Conservation (phyloP, 2,329 filamentous ascomycete species). For the Neurospora crassa region DNA sequence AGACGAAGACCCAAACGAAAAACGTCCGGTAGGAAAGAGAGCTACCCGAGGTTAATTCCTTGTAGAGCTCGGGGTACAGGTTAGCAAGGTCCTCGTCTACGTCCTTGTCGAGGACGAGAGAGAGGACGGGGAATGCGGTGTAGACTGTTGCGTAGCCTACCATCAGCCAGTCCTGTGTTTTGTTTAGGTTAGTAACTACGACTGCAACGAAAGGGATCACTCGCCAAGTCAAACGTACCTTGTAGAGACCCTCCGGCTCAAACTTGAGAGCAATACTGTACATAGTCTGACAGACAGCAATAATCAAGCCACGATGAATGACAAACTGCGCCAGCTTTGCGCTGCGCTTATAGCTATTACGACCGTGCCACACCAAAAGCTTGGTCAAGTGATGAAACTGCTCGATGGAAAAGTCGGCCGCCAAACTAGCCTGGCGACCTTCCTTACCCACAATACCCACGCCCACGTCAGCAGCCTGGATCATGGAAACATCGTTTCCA, state of each 20-base stretch:
- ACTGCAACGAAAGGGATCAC: no score
- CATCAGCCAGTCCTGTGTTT: slow-evolving; percentile 71
- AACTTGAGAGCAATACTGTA: slow-evolving; percentile 90
- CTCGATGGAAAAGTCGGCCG: slow-evolving; percentile 92
- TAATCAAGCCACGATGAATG: slow-evolving; percentile 92
- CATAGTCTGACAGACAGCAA: slow-evolving; percentile 92
- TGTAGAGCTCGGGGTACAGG: slow-evolving; percentile 94
- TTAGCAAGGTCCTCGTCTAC: slow-evolving; percentile 91
- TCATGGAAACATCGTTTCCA: slow-evolving; percentile 98
- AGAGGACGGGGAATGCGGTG: slow-evolving; percentile 87
- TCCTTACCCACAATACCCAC: slow-evolving; percentile 98
- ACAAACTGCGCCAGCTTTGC: slow-evolving; percentile 97
- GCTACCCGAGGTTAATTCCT: slow-evolving; percentile 83
- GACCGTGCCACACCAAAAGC: slow-evolving; percentile 95
- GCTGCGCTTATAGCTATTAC: slow-evolving; percentile 92
- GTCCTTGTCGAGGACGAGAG: slow-evolving; percentile 86
- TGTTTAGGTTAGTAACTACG: background rate
- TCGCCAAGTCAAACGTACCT: slow-evolving; percentile 18
- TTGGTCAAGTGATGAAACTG: slow-evolving; percentile 95
- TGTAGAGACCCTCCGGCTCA: slow-evolving; percentile 89
- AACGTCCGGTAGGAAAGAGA: slow-evolving; percentile 89
- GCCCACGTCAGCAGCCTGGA: slow-evolving; percentile 94
- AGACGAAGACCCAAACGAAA: slow-evolving; percentile 92
- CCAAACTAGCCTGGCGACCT: slow-evolving; percentile 85
- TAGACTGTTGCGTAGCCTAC: slow-evolving; percentile 96